phyloP scores from a whole-genome alignment of 495 filamentous ascomycete species.

The Tuber indicum region DNA sequence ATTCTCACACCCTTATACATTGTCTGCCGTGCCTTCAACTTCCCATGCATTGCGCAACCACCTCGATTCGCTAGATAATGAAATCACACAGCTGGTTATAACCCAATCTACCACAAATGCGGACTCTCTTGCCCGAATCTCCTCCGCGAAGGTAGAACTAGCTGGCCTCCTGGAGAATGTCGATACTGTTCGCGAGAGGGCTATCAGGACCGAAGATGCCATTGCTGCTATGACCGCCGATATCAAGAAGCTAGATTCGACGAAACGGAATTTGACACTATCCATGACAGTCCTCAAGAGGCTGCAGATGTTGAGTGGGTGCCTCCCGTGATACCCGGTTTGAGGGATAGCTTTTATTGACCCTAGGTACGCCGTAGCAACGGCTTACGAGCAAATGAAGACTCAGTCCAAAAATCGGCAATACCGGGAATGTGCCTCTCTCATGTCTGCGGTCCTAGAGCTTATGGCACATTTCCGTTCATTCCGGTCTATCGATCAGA shows the following conservation, averaged over 20 bases:
- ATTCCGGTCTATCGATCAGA: slow-evolving; percentile 95
- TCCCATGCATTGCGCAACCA: slow-evolving; percentile 64
- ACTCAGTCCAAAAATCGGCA: slow-evolving; percentile 77
- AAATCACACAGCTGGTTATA: slow-evolving; percentile 70
- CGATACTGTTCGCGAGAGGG: slow-evolving; percentile 83
- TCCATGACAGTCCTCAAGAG: slow-evolving; percentile 98
- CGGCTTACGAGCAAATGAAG: slow-evolving; percentile 91
- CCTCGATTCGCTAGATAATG: slow-evolving; percentile 75
- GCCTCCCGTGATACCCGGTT: neutral
- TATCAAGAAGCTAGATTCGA: slow-evolving; percentile 94
- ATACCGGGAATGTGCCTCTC: slow-evolving; percentile 91
- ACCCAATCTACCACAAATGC: slow-evolving; percentile 79
- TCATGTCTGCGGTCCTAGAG: slow-evolving; percentile 93
- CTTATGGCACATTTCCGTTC: slow-evolving; percentile 98
- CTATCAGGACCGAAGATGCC: slow-evolving; percentile 82
- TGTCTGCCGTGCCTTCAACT: slow-evolving; percentile 67
- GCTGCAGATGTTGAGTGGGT: slow-evolving; percentile 83
- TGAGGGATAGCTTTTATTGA: slow-evolving; percentile 9
- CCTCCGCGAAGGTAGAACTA: slow-evolving; percentile 81
- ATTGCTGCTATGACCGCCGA: slow-evolving; percentile 99
- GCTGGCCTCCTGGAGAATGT: slow-evolving; percentile 89
- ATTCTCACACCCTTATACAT: slow-evolving; percentile 84
- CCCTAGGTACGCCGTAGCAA: slow-evolving; percentile 46
- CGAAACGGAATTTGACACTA: slow-evolving; percentile 89
- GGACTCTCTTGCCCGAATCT: slow-evolving; percentile 81